phyloP scores from a whole-genome alignment of 192 early-diverging fungal genomes.

The Mortierella hygrophila region DNA sequence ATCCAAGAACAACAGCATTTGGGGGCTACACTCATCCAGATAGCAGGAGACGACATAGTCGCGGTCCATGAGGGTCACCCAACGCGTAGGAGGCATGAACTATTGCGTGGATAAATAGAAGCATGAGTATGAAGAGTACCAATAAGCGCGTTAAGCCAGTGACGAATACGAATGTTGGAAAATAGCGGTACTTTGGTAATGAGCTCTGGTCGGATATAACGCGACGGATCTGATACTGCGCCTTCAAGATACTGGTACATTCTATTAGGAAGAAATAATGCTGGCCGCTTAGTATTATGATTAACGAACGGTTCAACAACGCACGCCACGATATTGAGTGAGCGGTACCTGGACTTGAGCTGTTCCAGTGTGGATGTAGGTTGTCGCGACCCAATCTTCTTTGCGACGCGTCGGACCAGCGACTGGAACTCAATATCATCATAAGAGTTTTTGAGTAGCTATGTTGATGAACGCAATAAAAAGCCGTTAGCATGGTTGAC shows the following conservation, averaged over 20 bases:
- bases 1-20: conserved; percentile 25
- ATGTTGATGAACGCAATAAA: background rate
- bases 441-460: conserved; percentile 24
- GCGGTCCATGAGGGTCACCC: conserved; percentile 12
- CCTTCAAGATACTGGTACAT: conserved; percentile 28
- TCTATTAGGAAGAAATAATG: background rate
- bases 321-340: background rate
- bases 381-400: conserved; percentile 11
- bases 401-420: conserved; percentile 10
- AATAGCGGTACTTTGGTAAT: background rate
- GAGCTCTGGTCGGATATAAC: conserved; percentile 15
- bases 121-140: background rate
- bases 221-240: conserved; percentile 10
- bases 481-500: background rate
- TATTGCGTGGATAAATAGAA: background rate
- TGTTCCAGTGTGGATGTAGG: conserved; percentile 12
- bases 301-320: too few species aligned
- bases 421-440: conserved; percentile 45
- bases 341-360: conserved; percentile 19
- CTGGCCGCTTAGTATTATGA: background rate
- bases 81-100: conserved; percentile 21
- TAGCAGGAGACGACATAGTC: conserved; percentile 30
- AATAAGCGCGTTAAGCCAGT: too few species aligned
- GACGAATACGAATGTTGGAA: background rate
- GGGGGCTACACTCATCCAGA: conserved; percentile 5